phyloP scores from a whole-genome alignment of 1,284 basidiomycete genomes.

The Ustilago crameri region DNA sequence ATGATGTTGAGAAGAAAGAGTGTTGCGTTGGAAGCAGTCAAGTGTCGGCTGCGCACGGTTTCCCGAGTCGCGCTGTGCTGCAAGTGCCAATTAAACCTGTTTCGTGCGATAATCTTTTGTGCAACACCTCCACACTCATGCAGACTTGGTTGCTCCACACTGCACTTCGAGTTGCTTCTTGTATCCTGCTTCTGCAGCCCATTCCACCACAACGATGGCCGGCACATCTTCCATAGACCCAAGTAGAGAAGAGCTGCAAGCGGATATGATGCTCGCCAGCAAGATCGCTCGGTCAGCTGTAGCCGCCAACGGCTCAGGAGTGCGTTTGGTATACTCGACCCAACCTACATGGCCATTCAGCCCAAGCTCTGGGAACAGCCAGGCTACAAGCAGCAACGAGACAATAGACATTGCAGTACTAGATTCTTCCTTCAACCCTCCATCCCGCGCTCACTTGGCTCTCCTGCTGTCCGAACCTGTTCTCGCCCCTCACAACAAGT shows the following conservation, averaged over 20 bases:
- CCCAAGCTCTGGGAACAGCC: background rate
- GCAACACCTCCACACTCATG: conserved; percentile 10
- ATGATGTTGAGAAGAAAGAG: background rate
- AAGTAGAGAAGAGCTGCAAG: conserved; percentile 3
- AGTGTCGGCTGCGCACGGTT: conserved; percentile 9
- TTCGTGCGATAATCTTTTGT: conserved; percentile 24
- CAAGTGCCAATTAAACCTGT: background rate
- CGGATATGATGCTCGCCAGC: conserved; percentile 19
- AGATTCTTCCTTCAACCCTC: conserved; percentile 95
- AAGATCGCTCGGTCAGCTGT: conserved; percentile 22
- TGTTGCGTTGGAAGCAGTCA: background rate
- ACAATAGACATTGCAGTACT: conserved; percentile 73
- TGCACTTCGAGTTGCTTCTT: background rate
- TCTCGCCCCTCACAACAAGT: conserved; percentile 13
- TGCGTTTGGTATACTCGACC: conserved; percentile 48
- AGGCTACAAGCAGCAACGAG: background rate
- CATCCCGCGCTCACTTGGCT: conserved; percentile 84
- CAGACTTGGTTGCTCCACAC: background rate
- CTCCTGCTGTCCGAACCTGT: conserved; percentile 74
- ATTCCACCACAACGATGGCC: conserved; percentile 10
- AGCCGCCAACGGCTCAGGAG: conserved; percentile 18
- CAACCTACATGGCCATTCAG: conserved; percentile 27
- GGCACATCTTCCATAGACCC: background rate
- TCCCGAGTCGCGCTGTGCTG: background rate
- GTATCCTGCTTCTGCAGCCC: background rate